Percentiles rank a stretch among this genome's conserved stretches.
Evolutionary conservation across 768 basidiomycete species (phyloP).

Genomic region (Russula ochroleuca): DNA sequence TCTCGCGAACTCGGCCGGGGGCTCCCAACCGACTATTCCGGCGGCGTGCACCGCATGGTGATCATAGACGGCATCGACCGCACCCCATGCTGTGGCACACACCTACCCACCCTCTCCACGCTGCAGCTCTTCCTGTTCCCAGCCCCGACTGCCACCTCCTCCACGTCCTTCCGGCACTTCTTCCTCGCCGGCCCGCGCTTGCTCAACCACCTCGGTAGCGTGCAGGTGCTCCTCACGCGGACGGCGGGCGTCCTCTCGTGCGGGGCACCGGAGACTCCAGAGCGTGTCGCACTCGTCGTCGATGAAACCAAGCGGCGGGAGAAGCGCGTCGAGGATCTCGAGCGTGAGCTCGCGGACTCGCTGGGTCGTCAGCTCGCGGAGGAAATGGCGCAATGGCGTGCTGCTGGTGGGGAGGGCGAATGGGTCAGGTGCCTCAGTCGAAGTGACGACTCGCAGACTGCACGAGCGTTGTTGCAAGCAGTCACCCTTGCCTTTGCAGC

Average conservation of each 20-base stretch:
- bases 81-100: constrained; percentile 84
- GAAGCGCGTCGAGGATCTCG: constrained; percentile 66
- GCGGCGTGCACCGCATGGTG: constrained; percentile 72
- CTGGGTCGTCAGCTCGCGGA: constrained; percentile 43
- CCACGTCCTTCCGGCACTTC: constrained; percentile 67
- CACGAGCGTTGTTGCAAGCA: constrained; percentile 56
- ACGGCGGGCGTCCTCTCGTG: constrained; percentile 64
- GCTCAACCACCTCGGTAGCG: constrained; percentile 53
- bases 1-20: constrained; percentile 53
- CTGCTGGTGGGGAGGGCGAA: constrained; percentile 29
- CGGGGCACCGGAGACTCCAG: constrained; percentile 60
- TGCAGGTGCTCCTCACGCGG: constrained; percentile 51
- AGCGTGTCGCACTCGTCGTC: constrained; percentile 61
- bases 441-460: constrained; percentile 54
- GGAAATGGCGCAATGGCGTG: constrained; percentile 35
- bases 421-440: constrained; percentile 54
- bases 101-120: constrained; percentile 71
- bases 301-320: constrained; percentile 63
- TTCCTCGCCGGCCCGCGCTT: constrained; percentile 82
- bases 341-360: constrained; percentile 53
- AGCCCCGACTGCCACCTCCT: constrained; percentile 54
- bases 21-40: constrained; percentile 69
- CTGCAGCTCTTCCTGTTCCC: constrained; percentile 69
- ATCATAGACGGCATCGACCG: constrained; percentile 80
- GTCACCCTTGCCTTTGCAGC: constrained; percentile 48